These are phyloP conservation scores for Phytopythium chamaehyphon DNA, from an alignment of 352 stramenopile genomes.

Conservation along the genomic window DNA sequence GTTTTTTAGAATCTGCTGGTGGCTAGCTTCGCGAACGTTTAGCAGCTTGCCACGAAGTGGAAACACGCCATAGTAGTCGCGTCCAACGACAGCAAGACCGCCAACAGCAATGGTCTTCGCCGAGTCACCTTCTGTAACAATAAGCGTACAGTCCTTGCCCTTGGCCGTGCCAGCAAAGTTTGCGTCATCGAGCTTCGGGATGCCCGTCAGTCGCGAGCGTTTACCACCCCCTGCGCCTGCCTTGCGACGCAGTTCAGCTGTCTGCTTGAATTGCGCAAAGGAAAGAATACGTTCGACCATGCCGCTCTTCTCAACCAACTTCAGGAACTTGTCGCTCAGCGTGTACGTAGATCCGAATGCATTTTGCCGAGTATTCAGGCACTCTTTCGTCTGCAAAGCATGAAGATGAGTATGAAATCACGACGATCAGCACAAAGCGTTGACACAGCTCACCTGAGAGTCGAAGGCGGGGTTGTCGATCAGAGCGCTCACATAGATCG, in stretches of 20 bases:
- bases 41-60: conserved; percentile 97
- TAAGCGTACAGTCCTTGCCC: conserved; percentile 94
- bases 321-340: conserved; percentile 86
- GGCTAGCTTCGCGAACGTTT: conserved; percentile 99
- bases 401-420: neutral
- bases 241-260: conserved; percentile 87
- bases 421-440: neutral
- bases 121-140: conserved; percentile 98
- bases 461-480: conserved; percentile 99
- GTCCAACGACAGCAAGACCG: conserved; percentile 93
- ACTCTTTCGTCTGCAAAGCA: conserved; percentile 92
- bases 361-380: conserved; percentile 85
- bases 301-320: conserved; percentile 85
- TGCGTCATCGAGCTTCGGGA: conserved; percentile 98
- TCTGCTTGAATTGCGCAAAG: conserved; percentile 92
- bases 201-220: conserved; percentile 81
- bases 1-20: conserved; percentile 96
- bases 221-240: conserved; percentile 65
- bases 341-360: conserved; percentile 86
- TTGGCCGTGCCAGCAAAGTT: conserved; percentile 93
- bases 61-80: conserved; percentile 97
- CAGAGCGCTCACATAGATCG: conserved; percentile 94
- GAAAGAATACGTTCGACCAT: conserved; percentile 90
- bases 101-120: conserved; percentile 97
- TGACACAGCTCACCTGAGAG: conserved; percentile 69